A percentile compares a stretch with the other conserved stretches of the same genome.
These are phyloP conservation scores for Phaeophleospora eucalypticola DNA, from an alignment of 2,329 filamentous ascomycete genomes.

Conservation along the genomic window DNA sequence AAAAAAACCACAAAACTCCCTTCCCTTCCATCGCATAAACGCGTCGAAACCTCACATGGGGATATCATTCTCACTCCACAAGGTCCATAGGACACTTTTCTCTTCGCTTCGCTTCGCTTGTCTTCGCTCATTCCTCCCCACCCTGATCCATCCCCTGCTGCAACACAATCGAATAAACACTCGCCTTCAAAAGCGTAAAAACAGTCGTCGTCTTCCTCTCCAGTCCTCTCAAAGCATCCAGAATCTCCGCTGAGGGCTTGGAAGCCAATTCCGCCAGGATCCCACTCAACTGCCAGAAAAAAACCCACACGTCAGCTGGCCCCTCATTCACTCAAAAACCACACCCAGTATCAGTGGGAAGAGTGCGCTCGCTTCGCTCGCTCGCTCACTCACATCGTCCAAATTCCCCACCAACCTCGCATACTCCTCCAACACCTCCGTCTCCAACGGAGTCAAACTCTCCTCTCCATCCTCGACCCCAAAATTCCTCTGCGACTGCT, in stretches of 20 bases:
- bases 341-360: too few species aligned
- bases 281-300: conserved; percentile 43
- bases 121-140: background rate
- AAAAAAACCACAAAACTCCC: too few species aligned
- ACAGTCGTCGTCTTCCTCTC: conserved; percentile 94
- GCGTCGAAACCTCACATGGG: too few species aligned
- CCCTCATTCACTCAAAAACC: conserved; percentile 27
- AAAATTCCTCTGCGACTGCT: background rate
- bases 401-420: conserved; percentile 81
- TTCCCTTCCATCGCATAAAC: too few species aligned
- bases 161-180: conserved; percentile 96
- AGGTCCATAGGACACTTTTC: too few species aligned
- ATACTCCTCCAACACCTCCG: conserved; percentile 94
- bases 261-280: conserved; percentile 67
- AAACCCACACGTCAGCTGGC: conserved; percentile 6
- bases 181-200: conserved; percentile 93
- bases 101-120: too few species aligned
- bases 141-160: conserved; percentile 86
- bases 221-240: conserved; percentile 79
- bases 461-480: background rate
- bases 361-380: too few species aligned
- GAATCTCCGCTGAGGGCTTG: conserved; percentile 61
- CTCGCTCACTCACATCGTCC: conserved; percentile 75
- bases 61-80: too few species aligned
- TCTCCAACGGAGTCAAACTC: conserved; percentile 70